Base-by-base conservation (phyloP, 352 stramenopile genomes). In the Aphanomyces invadans region DNA sequence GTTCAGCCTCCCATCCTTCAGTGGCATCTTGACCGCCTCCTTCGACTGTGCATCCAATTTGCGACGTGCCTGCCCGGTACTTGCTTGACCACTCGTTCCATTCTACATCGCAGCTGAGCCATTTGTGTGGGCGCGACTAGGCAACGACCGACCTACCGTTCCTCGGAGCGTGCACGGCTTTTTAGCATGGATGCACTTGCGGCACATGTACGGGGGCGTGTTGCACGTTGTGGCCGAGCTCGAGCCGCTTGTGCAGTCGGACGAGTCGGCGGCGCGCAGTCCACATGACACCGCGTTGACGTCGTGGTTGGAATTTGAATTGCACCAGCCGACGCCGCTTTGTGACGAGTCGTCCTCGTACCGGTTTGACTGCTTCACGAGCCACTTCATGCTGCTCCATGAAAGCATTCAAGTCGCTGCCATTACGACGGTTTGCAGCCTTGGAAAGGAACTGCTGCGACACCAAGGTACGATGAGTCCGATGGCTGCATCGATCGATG, bases 381-480 rank as follows among this genome's bases (percentile, higher is more conserved):
- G 7, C 36, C 33, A 57, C 7, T 66, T 66, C 17, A 57, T 66
- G 59, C 21, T 23, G 17, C 7, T 66, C 19, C 29, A 53, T 15
- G 39, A 66, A 5, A 44, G 25, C 1, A 17, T 44, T n/a, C 29
- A 53, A 4, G 36, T 33, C 26, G 26, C 59, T 31, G 59, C 59
- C 29, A 66, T 66, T 17, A 36, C 59, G 25, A 66, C 44, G 11
- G 46, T 66, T 4, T 56, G 59, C 33, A 31, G 26, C 59, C 12
- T 66, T 11, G 59, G 59, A 11, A 66, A 66, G 25, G 59, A 66
- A 38, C 39, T 66, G 3, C 46, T 66, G 12, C 31, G 29, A 2
- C 59, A 66, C 21, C 59, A 66, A 66, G 59, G 59, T 66, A 62
- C 23, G 15, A 15, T 49, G 42, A 19, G n/a, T 19, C 42, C 42